Percentiles rank a stretch among this genome's conserved stretches.
These are phyloP conservation scores for Centaurea solstitialis DNA, from an alignment of 129 eudicot species.

Conservation along the genomic window DNA sequence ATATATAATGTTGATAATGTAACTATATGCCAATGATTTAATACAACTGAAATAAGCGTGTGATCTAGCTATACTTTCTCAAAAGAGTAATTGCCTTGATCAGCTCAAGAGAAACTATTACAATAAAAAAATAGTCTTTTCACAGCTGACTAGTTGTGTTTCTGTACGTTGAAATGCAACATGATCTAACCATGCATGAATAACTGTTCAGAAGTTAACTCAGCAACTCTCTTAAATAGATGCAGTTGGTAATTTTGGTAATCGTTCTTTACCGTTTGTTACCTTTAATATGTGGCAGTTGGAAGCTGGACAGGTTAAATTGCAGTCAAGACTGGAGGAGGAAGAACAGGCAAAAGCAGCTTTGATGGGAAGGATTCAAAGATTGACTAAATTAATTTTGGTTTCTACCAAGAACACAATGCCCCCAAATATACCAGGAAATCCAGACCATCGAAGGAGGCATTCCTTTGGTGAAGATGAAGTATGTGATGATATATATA, in stretches of 20 bases:
- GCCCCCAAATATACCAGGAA: constrained; percentile 47
- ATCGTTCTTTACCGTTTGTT: background rate
- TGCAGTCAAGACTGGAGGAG: constrained; percentile 86
- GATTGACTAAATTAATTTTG: constrained; percentile 74
- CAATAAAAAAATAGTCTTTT: too few relatives aligned
- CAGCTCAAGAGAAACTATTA: too few relatives aligned
- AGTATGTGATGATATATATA: constrained; percentile 31
- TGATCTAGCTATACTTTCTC: too few relatives aligned
- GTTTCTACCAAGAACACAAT: constrained; percentile 75
- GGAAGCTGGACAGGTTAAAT: constrained; percentile 79
- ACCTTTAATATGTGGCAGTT: constrained; percentile 44
- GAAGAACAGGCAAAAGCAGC: constrained; percentile 95
- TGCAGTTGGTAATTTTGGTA: background rate
- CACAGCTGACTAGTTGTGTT: too few relatives aligned
- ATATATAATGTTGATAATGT: too few relatives aligned
- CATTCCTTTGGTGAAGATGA: constrained; percentile 92
- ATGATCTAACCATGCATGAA: too few relatives aligned
- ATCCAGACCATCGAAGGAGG: constrained; percentile 57
- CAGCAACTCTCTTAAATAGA: too few relatives aligned
- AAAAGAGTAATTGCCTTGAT: too few relatives aligned
- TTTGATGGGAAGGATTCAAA: constrained; percentile 86
- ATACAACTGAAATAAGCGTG: too few relatives aligned
- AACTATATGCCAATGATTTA: too few relatives aligned
- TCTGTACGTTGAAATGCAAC: too few relatives aligned
- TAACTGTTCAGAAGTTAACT: too few relatives aligned